Conservation (phyloP, 495 filamentous ascomycete species). For the Tuber brumale region DNA sequence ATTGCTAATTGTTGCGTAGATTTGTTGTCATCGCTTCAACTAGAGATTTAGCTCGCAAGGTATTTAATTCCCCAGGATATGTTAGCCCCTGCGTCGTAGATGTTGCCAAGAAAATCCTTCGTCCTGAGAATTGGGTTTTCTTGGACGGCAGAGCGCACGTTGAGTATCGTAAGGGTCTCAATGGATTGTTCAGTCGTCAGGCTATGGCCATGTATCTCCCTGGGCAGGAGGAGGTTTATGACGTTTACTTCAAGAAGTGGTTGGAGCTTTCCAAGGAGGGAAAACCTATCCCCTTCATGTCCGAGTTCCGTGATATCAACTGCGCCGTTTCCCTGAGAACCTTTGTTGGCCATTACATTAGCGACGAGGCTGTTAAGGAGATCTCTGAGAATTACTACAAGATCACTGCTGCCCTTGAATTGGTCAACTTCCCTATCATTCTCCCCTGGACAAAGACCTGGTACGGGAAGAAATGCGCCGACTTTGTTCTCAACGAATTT, state of each 20-base stretch:
- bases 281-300: slow-evolving; percentile 80
- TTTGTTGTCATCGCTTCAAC: slow-evolving; percentile 97
- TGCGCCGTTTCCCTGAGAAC: slow-evolving; percentile 90
- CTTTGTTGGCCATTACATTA: slow-evolving; percentile 93
- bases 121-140: slow-evolving; percentile 93
- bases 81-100: slow-evolving; percentile 98
- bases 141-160: slow-evolving; percentile 91
- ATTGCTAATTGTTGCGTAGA: slow-evolving; percentile 47
- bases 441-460: slow-evolving; percentile 91
- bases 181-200: slow-evolving; percentile 86
- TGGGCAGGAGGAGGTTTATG: slow-evolving; percentile 85
- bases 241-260: slow-evolving; percentile 74
- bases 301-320: slow-evolving; percentile 89
- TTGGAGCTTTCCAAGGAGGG: slow-evolving; percentile 65
- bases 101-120: slow-evolving; percentile 86
- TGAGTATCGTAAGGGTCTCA: slow-evolving; percentile 94
- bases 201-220: slow-evolving; percentile 85
- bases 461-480: slow-evolving; percentile 93
- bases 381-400: slow-evolving; percentile 95
- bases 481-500: slow-evolving; percentile 87
- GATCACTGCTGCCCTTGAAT: slow-evolving; percentile 89
- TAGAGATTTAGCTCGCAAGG: slow-evolving; percentile 91
- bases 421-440: slow-evolving; percentile 98
- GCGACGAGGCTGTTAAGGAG: slow-evolving; percentile 81
- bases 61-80: slow-evolving; percentile 88